Evolutionary conservation across 441 rosid genomes (phyloP).

Genomic region (Corymbia calophylla): DNA sequence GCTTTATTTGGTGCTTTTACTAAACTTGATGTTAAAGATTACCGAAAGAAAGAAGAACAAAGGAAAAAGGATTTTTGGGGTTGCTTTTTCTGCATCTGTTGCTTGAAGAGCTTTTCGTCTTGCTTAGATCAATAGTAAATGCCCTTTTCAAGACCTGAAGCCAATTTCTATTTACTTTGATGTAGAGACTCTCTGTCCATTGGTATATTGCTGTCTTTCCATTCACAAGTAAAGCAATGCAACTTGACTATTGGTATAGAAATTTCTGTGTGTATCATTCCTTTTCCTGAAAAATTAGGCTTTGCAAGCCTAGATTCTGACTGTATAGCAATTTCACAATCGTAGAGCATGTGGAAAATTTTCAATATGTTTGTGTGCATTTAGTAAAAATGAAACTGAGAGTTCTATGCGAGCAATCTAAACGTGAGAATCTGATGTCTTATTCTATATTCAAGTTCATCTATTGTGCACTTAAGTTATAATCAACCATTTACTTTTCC

Average conservation of each 20-base stretch:
- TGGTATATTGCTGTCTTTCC: background rate
- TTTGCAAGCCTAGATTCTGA: background rate
- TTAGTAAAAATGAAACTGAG: background rate
- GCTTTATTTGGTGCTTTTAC: constrained; percentile 7
- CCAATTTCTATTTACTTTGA: background rate
- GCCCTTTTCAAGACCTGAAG: background rate
- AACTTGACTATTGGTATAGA: background rate
- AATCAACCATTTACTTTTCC: background rate
- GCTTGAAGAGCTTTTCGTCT: background rate
- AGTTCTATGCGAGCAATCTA: background rate
- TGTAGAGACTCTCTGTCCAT: background rate
- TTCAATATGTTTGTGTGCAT: background rate
- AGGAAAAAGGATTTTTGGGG: background rate
- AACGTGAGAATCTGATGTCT: background rate
- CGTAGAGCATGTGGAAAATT: background rate
- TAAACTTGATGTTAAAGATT: background rate
- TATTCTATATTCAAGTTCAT: background rate
- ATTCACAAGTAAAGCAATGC: background rate
- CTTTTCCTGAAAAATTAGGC: background rate
- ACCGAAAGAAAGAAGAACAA: background rate
- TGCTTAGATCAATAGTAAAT: background rate
- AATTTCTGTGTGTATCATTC: background rate
- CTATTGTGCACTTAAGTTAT: background rate
- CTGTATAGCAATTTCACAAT: background rate
- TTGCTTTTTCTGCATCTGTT: background rate